phyloP scores from a whole-genome alignment of 371 early-diverging fungal species.

The Amoeboaphelidium protococcarum region DNA sequence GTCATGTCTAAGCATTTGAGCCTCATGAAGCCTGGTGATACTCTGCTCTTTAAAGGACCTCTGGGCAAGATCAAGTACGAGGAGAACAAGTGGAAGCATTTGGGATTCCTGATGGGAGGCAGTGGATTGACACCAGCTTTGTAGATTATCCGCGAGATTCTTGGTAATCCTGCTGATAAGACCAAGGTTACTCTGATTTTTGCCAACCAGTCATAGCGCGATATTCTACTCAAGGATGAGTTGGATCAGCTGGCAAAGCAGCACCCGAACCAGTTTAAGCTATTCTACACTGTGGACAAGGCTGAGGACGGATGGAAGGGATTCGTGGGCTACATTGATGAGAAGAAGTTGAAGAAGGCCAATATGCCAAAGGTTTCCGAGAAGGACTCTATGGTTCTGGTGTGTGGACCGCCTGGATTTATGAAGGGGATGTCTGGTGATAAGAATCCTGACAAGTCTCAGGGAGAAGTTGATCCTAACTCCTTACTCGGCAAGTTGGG shows the following conservation, averaged over 20 bases:
- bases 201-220: constrained; percentile 54
- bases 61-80: constrained; percentile 51
- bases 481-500: constrained; percentile 64
- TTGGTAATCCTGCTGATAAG: constrained; percentile 33
- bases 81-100: constrained; percentile 36
- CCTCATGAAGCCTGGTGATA: constrained; percentile 45
- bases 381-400: constrained; percentile 33
- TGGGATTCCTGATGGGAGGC: constrained; percentile 75
- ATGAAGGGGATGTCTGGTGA: constrained; percentile 48
- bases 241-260: constrained; percentile 35
- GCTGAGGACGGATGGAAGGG: constrained; percentile 29
- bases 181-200: constrained; percentile 65
- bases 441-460: constrained; percentile 47
- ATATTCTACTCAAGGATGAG: constrained; percentile 54
- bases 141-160: constrained; percentile 23
- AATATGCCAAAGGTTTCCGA: constrained; percentile 16
- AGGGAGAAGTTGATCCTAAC: constrained; percentile 39
- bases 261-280: constrained; percentile 47
- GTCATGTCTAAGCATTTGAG: constrained; percentile 2
- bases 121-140: constrained; percentile 83
- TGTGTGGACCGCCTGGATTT: constrained; percentile 53
- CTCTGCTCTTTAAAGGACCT: constrained; percentile 68
- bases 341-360: constrained; percentile 31
- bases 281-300: constrained; percentile 53
- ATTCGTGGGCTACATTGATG: constrained; percentile 34